These are phyloP conservation scores for Alternaria solani DNA, from an alignment of 2,329 filamentous ascomycete genomes.

Conservation along the genomic window DNA sequence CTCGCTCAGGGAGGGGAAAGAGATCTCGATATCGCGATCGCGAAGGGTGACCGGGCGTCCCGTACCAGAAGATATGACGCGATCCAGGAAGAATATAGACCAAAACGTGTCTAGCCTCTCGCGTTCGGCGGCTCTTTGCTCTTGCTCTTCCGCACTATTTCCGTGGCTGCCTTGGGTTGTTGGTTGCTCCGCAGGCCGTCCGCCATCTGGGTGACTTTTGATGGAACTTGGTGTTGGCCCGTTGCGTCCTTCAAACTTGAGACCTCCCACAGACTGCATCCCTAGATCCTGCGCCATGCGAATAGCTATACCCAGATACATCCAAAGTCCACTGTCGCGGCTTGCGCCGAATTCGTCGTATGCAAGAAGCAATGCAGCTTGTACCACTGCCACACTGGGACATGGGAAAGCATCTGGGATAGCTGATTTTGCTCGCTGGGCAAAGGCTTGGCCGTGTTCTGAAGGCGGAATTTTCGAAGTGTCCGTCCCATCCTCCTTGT, in stretches of 20 bases:
- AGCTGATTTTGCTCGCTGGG: slow-evolving; percentile 81
- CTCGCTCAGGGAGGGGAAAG: slow-evolving; percentile 67
- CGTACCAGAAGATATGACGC: slow-evolving; percentile 86
- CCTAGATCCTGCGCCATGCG: slow-evolving; percentile 83
- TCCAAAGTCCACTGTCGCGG: slow-evolving; percentile 90
- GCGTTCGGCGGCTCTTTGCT: slow-evolving; percentile 74
- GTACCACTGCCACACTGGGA: slow-evolving; percentile 82
- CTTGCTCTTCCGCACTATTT: slow-evolving; percentile 51
- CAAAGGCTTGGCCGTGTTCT: slow-evolving; percentile 79
- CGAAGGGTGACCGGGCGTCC: slow-evolving; percentile 83
- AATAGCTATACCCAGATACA: slow-evolving; percentile 89
- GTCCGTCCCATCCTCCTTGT: slow-evolving; percentile 43
- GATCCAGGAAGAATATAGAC: slow-evolving; percentile 87
- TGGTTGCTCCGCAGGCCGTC: slow-evolving; percentile 54
- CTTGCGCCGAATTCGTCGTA: slow-evolving; percentile 90
- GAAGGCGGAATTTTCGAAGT: slow-evolving; percentile 54
- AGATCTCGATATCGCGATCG: slow-evolving; percentile 84
- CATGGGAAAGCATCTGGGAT: slow-evolving; percentile 84
- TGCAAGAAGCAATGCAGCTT: slow-evolving; percentile 82
- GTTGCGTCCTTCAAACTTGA: slow-evolving; percentile 65
- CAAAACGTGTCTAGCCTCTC: slow-evolving; percentile 89
- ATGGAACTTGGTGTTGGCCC: slow-evolving; percentile 65
- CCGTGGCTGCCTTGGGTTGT: slow-evolving; percentile 57
- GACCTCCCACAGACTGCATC: slow-evolving; percentile 80
- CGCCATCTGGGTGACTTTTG: slow-evolving; percentile 48